A percentile compares a stretch with the other conserved stretches of the same genome.
These are phyloP conservation scores for Microcos paniculata DNA, from an alignment of 345 rosid genomes.

Conservation along the genomic window DNA sequence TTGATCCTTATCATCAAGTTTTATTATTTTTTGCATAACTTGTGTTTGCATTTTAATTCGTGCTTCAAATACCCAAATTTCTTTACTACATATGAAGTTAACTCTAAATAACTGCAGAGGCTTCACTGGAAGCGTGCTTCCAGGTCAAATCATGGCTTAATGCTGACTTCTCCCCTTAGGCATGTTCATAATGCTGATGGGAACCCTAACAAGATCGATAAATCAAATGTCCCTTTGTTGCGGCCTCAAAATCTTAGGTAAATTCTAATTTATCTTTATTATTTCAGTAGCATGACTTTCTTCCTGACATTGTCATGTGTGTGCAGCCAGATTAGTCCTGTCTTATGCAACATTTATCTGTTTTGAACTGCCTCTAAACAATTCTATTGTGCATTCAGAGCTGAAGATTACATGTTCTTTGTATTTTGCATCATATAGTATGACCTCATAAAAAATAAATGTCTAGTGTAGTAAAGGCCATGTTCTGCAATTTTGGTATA, in stretches of 20 bases:
- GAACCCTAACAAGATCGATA: slow-evolving; percentile 38
- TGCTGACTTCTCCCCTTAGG: slow-evolving; percentile 89
- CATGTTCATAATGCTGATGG: slow-evolving; percentile 39
- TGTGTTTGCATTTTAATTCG: neutral
- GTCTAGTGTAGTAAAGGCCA: neutral
- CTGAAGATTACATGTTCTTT: neutral
- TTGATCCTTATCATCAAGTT: slow-evolving; percentile 10
- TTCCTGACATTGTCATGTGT: neutral
- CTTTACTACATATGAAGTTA: neutral
- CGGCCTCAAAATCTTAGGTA: slow-evolving; percentile 87
- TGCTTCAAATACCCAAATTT: neutral
- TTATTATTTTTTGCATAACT: neutral
- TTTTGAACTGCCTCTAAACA: neutral
- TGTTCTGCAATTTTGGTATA: neutral
- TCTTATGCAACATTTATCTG: neutral
- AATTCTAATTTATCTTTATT: neutral
- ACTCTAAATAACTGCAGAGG: slow-evolving; percentile 49
- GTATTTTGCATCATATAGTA: neutral
- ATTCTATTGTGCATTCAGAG: neutral
- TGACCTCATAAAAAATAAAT: neutral
- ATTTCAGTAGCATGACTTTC: neutral
- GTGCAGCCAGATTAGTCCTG: neutral
- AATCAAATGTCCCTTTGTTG: slow-evolving; percentile 47
- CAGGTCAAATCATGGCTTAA: slow-evolving; percentile 71
- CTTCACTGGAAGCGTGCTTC: slow-evolving; percentile 95